Evolutionary conservation across 306 rosid species (phyloP), one percentile per base, ranked within the genome.

Genomic region (Canavalia gladiata): DNA sequence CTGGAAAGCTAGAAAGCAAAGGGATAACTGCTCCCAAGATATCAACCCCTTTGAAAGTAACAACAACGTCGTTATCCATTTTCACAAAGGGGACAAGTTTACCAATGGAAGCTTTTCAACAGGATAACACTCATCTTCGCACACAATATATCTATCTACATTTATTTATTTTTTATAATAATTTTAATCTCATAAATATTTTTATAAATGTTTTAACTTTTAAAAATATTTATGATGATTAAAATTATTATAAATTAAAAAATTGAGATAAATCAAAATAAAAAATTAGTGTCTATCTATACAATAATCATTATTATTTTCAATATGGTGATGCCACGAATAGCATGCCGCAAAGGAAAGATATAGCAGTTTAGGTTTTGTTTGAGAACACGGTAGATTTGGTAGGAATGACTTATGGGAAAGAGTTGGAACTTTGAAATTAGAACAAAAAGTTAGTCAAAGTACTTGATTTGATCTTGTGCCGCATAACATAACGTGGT

Each of bases 361-460:
- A 35, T n/a, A 43, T 25, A n/a, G 2, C 3, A 41, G 65, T 49
- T 81, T 13, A 54, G 13, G 66, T 60, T 81, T 30, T 42, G 10
- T 34, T 1, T 37, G 9, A 13, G 18, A n/a, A 43, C 75, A 55
- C 39, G 72, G 49, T 37, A 34, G 73, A 59, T 68, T 82, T 76
- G 77, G 72, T 75, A 28, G 76, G 80, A 55, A 43, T 25, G 70
- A 54, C 69, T 55, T 43, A 1, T 7, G 43, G 25, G 66, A 6
- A 28, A 2, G 49, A 4, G 64, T 74, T 82, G 66, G 81, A 82
- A 75, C 62, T 28, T 82, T 75, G 57, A 58, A 75, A 37, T 35
- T 37, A 28, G 2, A 50, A 74, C 54, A 57, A 55, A 10, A 33
- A 4, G 4, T 7, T 51, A 43, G 63, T 74, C 76, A 55, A 46